A percentile compares a stretch with the other conserved stretches of the same genome.
These are phyloP conservation scores for Simplicillium sp. DNA, from an alignment of 2,329 filamentous ascomycete genomes.

Conservation along the genomic window DNA sequence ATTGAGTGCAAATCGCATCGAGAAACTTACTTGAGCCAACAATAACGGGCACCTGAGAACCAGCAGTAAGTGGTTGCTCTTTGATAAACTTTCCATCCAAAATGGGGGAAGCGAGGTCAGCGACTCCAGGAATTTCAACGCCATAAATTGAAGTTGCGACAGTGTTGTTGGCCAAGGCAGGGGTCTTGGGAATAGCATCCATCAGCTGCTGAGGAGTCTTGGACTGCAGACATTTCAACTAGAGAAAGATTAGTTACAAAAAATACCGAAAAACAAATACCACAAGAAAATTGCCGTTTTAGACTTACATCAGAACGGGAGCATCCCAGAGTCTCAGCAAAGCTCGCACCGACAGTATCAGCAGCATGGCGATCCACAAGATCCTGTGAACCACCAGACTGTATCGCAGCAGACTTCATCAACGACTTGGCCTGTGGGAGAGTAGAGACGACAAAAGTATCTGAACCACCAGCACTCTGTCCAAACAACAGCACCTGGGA, in stretches of 20 bases:
- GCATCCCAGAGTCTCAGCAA: slow-evolving; percentile 8
- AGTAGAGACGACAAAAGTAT: slow-evolving; percentile 1
- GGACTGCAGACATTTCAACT: slow-evolving; percentile 6
- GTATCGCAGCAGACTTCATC: slow-evolving; percentile 12
- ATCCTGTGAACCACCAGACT: slow-evolving; percentile 9
- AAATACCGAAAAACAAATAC: neutral
- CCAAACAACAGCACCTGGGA: slow-evolving; percentile 1
- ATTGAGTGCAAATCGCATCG: no score
- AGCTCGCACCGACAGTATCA: slow-evolving; percentile 8
- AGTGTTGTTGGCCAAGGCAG: slow-evolving; percentile 3
- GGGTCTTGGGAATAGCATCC: slow-evolving; percentile 2
- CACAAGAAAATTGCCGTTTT: no score
- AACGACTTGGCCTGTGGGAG: neutral
- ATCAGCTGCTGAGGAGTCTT: slow-evolving; percentile 5
- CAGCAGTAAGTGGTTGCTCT: slow-evolving; percentile 6
- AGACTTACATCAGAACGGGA: slow-evolving; percentile 3
- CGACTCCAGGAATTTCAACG: slow-evolving; percentile 8
- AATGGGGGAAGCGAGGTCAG: slow-evolving; percentile 3
- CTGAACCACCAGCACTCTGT: slow-evolving; percentile 1
- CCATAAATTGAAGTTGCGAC: slow-evolving; percentile 2
- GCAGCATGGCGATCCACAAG: slow-evolving; percentile 3
- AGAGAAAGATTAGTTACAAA: neutral
- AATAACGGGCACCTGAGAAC: slow-evolving; percentile 8
- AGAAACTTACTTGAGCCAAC: slow-evolving; percentile 5
- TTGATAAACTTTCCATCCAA: slow-evolving; percentile 7